Base-by-base conservation (phyloP, 1,139 yeast species). In the Zygosaccharomyces pseudobailii region DNA sequence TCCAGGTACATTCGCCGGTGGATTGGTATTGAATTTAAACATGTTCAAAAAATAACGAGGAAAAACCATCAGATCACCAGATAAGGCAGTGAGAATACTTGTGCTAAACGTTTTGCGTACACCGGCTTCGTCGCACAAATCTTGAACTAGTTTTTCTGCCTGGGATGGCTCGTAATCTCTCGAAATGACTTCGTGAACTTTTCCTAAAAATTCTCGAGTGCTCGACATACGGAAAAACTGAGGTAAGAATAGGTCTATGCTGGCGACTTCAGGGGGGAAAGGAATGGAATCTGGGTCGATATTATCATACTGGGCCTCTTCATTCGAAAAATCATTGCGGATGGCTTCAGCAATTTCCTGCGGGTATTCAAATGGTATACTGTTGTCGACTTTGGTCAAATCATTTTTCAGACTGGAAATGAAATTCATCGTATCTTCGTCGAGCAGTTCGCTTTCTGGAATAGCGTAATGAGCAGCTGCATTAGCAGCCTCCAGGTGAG, bases 61-160 rank as follows among this genome's bases (percentile, higher is more conserved):
- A 46, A 76, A 72, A 21, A 73, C 64, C 49, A 69, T 67, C 38
- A 75, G 61, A 59, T 75, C 78, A 57, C 80, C 80, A 50, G 78
- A 73, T 17, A 76, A 69, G 27, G 75, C 70, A 9, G 77, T 74
- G 48, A 75, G 66, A 53, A 76, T 73, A 43, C 70, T 70, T 5
- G 73, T 70, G 42, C 76, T 71, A 63, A 76, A 75, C 35, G 70
- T 68, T 54, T 67, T 68, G 22, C 76, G 69, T 17, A 76, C 66
- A 24, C 79, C 79, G 6, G 73, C 68, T 48, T 71, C 75, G 32
- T 67, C 70, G 50, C 70, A 67, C 40, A 75, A 54, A 20, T 70
- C 71, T 42, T 71, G 68, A 31, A 74, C 72, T 45, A 75, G 61
- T 40, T 70, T 71, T 47, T 72, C 76, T 4, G 74, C 74, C 50